These are phyloP conservation scores for Boechera stricta DNA, from an alignment of 345 rosid species.

Conservation along the genomic window DNA sequence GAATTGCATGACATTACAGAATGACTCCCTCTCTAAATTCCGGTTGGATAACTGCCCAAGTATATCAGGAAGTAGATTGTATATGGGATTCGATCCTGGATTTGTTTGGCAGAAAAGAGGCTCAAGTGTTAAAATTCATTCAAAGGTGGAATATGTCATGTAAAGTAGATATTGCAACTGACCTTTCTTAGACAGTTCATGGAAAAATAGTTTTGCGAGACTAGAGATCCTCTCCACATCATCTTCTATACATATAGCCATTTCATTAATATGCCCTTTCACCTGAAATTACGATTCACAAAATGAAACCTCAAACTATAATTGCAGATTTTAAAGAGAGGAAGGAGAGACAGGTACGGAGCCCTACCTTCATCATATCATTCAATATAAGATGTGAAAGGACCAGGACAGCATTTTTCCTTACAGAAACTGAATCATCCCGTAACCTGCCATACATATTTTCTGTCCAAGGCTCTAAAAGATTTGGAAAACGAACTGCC, in stretches of 20 bases:
- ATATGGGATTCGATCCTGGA: slow-evolving; percentile 94
- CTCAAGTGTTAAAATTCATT: slow-evolving; percentile 34
- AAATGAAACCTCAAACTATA: slow-evolving; percentile 38
- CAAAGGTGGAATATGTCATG: slow-evolving; percentile 16
- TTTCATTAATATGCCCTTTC: slow-evolving; percentile 92
- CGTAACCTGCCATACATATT: slow-evolving; percentile 83
- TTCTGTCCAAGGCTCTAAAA: slow-evolving; percentile 97
- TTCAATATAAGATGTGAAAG: slow-evolving; percentile 98
- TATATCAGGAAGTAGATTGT: slow-evolving; percentile 95
- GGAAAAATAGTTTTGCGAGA: slow-evolving; percentile 90
- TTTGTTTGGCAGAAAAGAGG: slow-evolving; percentile 26
- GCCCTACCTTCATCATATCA: slow-evolving; percentile 97
- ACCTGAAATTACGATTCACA: slow-evolving; percentile 62
- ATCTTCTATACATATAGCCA: slow-evolving; percentile 89
- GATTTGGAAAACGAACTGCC: slow-evolving; percentile 96
- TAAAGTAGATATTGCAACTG: slow-evolving; percentile 23
- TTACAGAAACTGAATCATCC: slow-evolving; percentile 79
- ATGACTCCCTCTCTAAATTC: slow-evolving; percentile 72
- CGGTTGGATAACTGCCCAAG: slow-evolving; percentile 83
- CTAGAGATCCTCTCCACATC: slow-evolving; percentile 86
- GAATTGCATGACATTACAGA: slow-evolving; percentile 95
- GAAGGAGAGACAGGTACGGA: slow-evolving; percentile 21
- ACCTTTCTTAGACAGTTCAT: slow-evolving; percentile 98
- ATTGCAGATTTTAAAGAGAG: slow-evolving; percentile 20
- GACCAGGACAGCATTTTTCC: slow-evolving; percentile 97